Conservation (phyloP, 2,329 filamentous ascomycete species). For the Aspergillus hiratsukae region DNA sequence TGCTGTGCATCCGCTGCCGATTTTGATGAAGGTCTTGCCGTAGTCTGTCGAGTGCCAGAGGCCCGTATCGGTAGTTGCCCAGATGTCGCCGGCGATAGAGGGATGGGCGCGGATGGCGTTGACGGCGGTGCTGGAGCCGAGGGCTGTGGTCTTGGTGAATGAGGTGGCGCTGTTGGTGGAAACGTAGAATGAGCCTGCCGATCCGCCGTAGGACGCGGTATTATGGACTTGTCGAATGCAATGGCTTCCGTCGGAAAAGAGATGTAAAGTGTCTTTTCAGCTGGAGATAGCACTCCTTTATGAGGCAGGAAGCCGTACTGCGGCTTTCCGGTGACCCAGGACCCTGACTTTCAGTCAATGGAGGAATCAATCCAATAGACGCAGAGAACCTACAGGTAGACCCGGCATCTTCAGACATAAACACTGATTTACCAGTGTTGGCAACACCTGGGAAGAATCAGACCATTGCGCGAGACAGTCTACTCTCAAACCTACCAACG, state of each 20-base stretch:
- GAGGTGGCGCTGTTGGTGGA: slow-evolving; percentile 47
- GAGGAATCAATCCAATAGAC: too few relatives aligned
- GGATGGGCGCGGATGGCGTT: slow-evolving; percentile 18
- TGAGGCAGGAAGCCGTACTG: slow-evolving; percentile 49
- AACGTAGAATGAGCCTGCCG: slow-evolving; percentile 47
- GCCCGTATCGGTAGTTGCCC: slow-evolving; percentile 44
- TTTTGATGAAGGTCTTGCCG: slow-evolving; percentile 45
- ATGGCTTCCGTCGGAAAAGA: slow-evolving; percentile 51
- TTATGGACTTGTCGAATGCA: slow-evolving; percentile 52
- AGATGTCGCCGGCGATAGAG: slow-evolving; percentile 18
- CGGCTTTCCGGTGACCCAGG: slow-evolving; percentile 47
- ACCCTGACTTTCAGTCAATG: slow-evolving; percentile 7
- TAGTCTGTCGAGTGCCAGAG: slow-evolving; percentile 53
- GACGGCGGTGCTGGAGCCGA: slow-evolving; percentile 28
- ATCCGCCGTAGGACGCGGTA: slow-evolving; percentile 51
- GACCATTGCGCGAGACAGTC: not conserved
- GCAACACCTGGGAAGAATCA: slow-evolving; percentile 26
- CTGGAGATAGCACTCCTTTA: slow-evolving; percentile 49
- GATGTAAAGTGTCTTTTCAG: slow-evolving; percentile 53
- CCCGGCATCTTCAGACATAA: slow-evolving; percentile 52
- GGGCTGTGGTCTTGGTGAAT: slow-evolving; percentile 40
- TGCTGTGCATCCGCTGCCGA: slow-evolving; percentile 16
- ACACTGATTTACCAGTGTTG: slow-evolving; percentile 53
- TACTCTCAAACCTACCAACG: slow-evolving; percentile 40
- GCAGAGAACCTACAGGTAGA: slow-evolving; percentile 45